Conservation (phyloP, 768 basidiomycete genomes). For the Podaxis sp. region DNA sequence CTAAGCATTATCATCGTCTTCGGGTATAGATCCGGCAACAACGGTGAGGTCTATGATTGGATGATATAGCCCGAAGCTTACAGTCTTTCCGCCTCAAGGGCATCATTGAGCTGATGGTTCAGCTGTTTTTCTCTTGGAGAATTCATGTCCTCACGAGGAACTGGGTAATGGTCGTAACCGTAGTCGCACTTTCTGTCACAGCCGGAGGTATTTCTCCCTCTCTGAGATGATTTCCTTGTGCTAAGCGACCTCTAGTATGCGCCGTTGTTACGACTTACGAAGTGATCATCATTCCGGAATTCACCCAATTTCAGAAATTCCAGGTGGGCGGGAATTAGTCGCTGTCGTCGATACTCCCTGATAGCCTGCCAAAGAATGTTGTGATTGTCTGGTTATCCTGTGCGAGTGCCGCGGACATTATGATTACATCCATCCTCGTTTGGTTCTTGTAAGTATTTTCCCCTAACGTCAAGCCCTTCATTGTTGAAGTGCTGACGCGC, state of each 20-base stretch:
- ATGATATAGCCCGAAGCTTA: background rate
- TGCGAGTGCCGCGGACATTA: slow-evolving; percentile 39
- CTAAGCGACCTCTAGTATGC: slow-evolving; percentile 20
- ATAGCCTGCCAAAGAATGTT: slow-evolving; percentile 16
- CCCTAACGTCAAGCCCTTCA: too few relatives aligned
- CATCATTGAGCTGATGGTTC: slow-evolving; percentile 43
- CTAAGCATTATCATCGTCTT: background rate
- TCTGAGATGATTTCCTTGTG: background rate
- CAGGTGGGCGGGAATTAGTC: slow-evolving; percentile 18
- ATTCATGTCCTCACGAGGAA: slow-evolving; percentile 28
- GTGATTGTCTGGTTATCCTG: slow-evolving; percentile 41
- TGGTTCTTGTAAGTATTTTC: slow-evolving; percentile 37
- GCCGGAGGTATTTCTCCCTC: slow-evolving; percentile 22
- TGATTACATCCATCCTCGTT: slow-evolving; percentile 44
- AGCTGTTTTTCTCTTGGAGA: slow-evolving; percentile 46
- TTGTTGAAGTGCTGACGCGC: too few relatives aligned
- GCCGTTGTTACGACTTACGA: slow-evolving; percentile 29
- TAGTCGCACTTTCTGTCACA: slow-evolving; percentile 20
- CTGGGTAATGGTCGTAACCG: slow-evolving; percentile 17
- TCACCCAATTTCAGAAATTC: slow-evolving; percentile 29
- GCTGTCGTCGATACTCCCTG: background rate
- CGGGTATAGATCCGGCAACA: slow-evolving; percentile 40
- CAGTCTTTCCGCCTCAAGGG: slow-evolving; percentile 28
- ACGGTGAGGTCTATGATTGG: slow-evolving; percentile 32
- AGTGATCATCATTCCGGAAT: slow-evolving; percentile 23